Evolutionary conservation across 2,329 filamentous ascomycete species (phyloP).

Genomic region (Botrytis sinoallii): DNA sequence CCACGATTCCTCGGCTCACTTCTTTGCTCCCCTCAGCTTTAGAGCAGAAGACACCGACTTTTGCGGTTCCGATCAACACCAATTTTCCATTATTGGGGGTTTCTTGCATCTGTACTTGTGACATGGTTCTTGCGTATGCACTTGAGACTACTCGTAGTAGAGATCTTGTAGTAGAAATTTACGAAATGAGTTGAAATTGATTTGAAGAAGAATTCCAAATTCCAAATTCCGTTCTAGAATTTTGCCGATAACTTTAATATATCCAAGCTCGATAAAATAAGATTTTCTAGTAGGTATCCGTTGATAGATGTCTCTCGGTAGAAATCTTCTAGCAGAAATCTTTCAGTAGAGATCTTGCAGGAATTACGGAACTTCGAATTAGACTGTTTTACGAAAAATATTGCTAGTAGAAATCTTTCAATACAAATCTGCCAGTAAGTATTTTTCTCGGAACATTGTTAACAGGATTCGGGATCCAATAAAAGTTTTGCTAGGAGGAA

Average conservation of each 20-base stretch:
- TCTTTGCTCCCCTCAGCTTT: not conserved
- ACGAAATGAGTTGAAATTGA: no score
- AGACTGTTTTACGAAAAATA: not conserved
- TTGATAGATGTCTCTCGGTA: not conserved
- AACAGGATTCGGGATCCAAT: not conserved
- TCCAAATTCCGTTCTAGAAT: no score
- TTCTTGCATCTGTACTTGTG: no score
- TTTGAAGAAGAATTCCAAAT: not conserved
- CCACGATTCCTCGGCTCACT: not conserved
- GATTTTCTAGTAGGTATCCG: no score
- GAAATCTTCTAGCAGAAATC: not conserved
- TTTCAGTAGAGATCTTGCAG: not conserved
- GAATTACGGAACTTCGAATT: not conserved
- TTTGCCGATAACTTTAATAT: no score
- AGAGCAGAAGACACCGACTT: not conserved
- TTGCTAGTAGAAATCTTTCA: not conserved
- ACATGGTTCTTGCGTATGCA: not conserved
- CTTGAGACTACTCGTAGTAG: not conserved
- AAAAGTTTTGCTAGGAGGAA: no score
- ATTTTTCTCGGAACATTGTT: not conserved
- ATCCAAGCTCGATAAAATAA: no score
- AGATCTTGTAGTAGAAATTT: not conserved
- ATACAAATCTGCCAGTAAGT: not conserved
- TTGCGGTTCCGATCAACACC: not conserved
- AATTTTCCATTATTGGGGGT: not conserved